Percentiles rank a stretch among this genome's conserved stretches.
Evolutionary conservation across 163 green algal species (phyloP).

Genomic region (Scenedesmus sp.): DNA sequence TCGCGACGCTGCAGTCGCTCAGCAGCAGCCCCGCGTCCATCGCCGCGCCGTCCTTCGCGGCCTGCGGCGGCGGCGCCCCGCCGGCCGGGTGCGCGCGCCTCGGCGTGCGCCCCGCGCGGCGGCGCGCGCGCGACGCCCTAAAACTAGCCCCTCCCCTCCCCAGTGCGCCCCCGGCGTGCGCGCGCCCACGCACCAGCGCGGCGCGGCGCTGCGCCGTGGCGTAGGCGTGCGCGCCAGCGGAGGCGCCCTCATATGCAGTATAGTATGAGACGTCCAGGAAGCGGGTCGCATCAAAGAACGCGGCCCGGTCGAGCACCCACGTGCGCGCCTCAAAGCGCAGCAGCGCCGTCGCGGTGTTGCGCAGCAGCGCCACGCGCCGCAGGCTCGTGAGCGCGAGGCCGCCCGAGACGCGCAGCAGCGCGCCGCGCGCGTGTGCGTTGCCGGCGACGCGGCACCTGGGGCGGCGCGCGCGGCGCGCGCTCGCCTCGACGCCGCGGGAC

Average conservation of each 20-base stretch:
- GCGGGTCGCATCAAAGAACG: background rate
- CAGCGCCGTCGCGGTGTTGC: conserved; percentile 14
- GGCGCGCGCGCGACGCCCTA: too few species aligned
- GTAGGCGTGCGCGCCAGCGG: background rate
- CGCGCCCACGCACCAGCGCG: background rate
- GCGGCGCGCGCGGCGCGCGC: too few species aligned
- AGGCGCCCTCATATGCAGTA: background rate
- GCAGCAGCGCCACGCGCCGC: background rate
- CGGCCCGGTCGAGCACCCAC: background rate
- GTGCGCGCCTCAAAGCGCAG: conserved; percentile 19
- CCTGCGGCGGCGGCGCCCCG: too few species aligned
- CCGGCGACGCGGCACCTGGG: conserved; percentile 5
- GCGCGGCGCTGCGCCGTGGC: background rate
- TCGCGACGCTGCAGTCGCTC: background rate
- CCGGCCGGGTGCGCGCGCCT: too few species aligned
- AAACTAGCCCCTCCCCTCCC: too few species aligned
- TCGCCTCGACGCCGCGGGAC: too few species aligned
- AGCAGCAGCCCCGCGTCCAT: background rate
- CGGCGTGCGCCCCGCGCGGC: too few species aligned
- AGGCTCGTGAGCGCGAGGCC: conserved; percentile 8
- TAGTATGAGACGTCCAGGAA: conserved; percentile 11
- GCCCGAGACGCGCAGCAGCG: conserved; percentile 3
- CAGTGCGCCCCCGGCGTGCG: too few species aligned
- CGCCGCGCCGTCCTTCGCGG: background rate
- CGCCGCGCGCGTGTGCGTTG: conserved; percentile 8